Percentiles rank a stretch among this genome's conserved stretches.
phyloP scores from a whole-genome alignment of 768 basidiomycete species.

The Tricholoma saponaceum region DNA sequence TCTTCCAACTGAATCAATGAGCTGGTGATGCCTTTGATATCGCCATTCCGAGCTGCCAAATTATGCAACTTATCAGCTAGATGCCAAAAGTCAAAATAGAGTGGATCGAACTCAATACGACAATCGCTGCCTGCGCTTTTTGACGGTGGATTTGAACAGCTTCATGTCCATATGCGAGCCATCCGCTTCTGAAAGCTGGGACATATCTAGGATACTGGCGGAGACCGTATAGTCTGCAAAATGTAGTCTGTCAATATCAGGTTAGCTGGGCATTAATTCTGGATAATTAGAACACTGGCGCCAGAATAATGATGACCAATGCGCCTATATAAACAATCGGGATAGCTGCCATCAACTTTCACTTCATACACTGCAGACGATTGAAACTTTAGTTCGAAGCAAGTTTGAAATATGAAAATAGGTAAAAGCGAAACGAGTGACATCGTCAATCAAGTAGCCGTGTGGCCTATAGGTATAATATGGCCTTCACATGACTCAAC shows the following conservation, averaged over 20 bases:
- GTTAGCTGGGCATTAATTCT: neutral
- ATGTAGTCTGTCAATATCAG: neutral
- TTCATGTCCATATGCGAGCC: neutral
- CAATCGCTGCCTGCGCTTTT: neutral
- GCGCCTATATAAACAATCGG: no score
- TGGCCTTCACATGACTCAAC: no score
- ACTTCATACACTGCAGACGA: no score
- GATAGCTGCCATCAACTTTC: no score
- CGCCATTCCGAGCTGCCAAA: constrained; percentile 56
- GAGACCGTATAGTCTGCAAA: neutral
- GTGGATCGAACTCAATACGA: neutral
- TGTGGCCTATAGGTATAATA: no score
- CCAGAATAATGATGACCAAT: neutral
- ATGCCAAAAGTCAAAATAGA: neutral
- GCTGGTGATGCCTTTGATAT: constrained; percentile 49
- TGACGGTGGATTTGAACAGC: no score
- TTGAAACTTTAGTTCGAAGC: no score
- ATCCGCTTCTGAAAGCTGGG: neutral
- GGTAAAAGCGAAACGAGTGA: no score
- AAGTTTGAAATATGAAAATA: no score
- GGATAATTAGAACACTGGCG: no score
- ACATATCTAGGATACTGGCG: neutral
- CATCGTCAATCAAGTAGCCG: no score
- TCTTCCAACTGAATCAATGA: constrained; percentile 77
- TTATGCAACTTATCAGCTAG: neutral